Evolutionary conservation across 148 eudicot species (phyloP), one percentile per base, ranked within the genome.

Genomic region (Oxyria digyna): DNA sequence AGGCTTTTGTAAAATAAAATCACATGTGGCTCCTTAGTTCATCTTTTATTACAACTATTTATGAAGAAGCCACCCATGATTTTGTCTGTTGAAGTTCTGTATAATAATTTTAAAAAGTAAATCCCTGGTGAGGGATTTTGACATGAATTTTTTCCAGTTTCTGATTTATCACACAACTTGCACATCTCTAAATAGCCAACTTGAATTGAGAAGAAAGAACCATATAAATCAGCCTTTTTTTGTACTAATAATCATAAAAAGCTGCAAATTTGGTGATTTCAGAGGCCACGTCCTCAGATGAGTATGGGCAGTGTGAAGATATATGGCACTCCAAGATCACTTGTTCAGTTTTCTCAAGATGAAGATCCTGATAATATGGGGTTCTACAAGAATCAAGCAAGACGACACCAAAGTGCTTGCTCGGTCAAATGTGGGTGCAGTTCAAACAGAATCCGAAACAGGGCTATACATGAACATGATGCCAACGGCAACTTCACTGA

Each of bases 271-370:
- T 69, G 74, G 52, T 73, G 69, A n/a, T n/a, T 85, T 64, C 89
- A 89, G 95, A 80, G 83, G 67, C 71, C 89, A 9, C 78, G 71
- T 62, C 77, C 93, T 70, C 83, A 69, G 26, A 75, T 78, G 31
- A 84, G 74, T 67, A 70, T 75, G 4, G 85, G 85, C 57, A 83
- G 75, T 66, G 42, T 82, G 57, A 81, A 77, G 76, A 80, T 87
- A 42, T 89, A 81, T 71, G 70, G 83, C 26, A 89, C 98, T 43
- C 91, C 95, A 46, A 83, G 91, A 73, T 83, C 83, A 80, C 96
- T 89, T 38, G 77, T 85, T 62, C 82, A 62, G 57, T 86, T 89
- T 20, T 88, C 85, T 72, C 96, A 86, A 69, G 87, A 84, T 69
- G 72, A 80, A 67, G 78, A 78, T 70, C 83, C 76, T 67, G 82